phyloP scores from a whole-genome alignment of 73 alveolate genomes.

The Blepharisma japonicum region DNA sequence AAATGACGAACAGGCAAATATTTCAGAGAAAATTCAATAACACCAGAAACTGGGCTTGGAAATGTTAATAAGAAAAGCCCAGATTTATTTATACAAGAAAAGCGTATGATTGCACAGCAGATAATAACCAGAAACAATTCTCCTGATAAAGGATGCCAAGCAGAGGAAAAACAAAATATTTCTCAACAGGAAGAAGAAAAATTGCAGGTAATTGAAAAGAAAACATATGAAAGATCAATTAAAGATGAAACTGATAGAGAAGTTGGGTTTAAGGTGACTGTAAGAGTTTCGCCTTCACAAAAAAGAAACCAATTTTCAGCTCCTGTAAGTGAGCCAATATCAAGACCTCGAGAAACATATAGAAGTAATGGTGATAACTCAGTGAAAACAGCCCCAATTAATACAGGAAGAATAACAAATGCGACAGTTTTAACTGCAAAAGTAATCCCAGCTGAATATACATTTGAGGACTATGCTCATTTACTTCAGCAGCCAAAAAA shows the following conservation, averaged over 20 bases:
- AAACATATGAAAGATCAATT: neutral
- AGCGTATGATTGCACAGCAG: neutral
- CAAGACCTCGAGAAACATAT: neutral
- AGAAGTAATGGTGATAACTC: neutral
- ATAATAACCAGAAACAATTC: neutral
- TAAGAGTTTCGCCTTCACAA: conserved; percentile 3
- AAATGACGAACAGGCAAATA: conserved; percentile 1
- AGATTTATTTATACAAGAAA: neutral
- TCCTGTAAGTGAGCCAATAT: neutral
- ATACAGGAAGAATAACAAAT: neutral
- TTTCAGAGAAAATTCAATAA: neutral
- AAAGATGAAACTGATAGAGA: conserved; percentile 12
- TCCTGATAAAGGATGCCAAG: too few relatives aligned
- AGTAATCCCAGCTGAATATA: neutral
- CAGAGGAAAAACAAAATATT: too few relatives aligned
- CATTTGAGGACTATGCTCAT: conserved; percentile 26
- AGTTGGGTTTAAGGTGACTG: neutral
- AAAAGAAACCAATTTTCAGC: neutral
- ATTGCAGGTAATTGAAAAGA: too few relatives aligned
- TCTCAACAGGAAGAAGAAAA: too few relatives aligned
- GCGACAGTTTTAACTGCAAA: neutral
- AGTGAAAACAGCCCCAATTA: conserved; percentile 14
- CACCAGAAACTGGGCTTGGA: neutral
- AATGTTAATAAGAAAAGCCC: conserved; percentile 13
- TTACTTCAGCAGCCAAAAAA: conserved; percentile 13